These are phyloP conservation scores for Linaria vulgaris DNA, from an alignment of 257 asterid species.

Conservation along the genomic window DNA sequence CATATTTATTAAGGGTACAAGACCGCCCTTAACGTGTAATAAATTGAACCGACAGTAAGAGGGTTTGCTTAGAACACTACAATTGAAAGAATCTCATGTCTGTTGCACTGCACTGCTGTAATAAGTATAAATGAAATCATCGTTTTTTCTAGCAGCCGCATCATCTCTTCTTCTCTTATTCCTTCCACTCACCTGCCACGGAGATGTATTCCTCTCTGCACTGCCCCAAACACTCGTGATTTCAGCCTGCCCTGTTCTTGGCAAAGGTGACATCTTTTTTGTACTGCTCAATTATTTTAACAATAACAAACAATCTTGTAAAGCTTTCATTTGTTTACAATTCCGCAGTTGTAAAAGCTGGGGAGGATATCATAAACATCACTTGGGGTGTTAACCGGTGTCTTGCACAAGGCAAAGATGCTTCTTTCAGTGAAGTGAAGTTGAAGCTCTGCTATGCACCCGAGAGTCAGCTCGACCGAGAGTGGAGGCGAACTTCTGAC, in stretches of 20 bases:
- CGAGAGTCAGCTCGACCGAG: not conserved
- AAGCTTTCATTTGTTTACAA: no score
- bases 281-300: no score
- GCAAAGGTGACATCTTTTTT: conserved; percentile 5
- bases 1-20: no score
- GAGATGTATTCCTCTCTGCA: conserved; percentile 6
- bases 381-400: conserved; percentile 8
- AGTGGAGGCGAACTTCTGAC: conserved; percentile 1
- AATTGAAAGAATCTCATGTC: no score
- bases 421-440: not conserved
- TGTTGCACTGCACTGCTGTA: no score
- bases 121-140: not conserved
- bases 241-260: not conserved
- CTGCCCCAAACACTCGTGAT: conserved; percentile 16
- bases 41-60: no score
- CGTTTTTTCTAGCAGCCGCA: not conserved
- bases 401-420: not conserved
- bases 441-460: conserved; percentile 7
- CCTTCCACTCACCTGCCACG: not conserved
- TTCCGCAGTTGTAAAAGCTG: conserved; percentile 7
- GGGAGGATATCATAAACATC: conserved; percentile 1
- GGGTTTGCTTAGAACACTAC: no score
- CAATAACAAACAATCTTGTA: no score
- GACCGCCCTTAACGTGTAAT: no score
- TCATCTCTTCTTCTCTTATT: not conserved